Evolutionary conservation across 805 yeast species (phyloP).

Genomic region (Nakazawaea wickerhamii): DNA sequence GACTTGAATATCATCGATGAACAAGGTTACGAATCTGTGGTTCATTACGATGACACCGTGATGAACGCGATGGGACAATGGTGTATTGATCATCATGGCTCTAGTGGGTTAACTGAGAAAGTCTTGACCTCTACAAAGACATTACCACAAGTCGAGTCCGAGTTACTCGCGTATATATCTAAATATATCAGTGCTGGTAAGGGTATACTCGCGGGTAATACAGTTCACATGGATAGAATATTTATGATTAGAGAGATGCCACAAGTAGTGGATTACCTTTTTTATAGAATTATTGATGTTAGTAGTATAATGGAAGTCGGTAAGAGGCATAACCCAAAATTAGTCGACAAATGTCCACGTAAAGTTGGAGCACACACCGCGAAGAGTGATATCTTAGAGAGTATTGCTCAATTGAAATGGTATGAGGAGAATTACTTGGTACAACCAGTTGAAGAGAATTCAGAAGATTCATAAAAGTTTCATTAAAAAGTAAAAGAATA

Average conservation of each 20-base stretch:
- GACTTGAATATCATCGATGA: conserved; percentile 64
- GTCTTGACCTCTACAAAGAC: conserved; percentile 56
- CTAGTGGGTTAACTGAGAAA: conserved; percentile 69
- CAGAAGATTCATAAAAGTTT: too few relatives aligned
- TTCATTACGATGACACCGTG: conserved; percentile 56
- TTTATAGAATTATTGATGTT: conserved; percentile 85
- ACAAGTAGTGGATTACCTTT: conserved; percentile 48
- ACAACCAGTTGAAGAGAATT: conserved; percentile 14
- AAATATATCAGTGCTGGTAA: conserved; percentile 45
- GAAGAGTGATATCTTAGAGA: conserved; percentile 78
- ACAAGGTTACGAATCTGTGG: conserved; percentile 73
- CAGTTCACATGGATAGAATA: conserved; percentile 85
- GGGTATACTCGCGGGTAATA: conserved; percentile 85
- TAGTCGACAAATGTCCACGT: conserved; percentile 51
- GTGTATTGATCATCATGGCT: conserved; percentile 81
- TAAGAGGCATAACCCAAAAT: conserved; percentile 63
- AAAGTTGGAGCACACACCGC: conserved; percentile 84
- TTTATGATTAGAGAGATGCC: conserved; percentile 87
- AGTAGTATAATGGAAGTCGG: conserved; percentile 81
- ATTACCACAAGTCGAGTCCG: conserved; percentile 55
- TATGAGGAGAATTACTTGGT: conserved; percentile 59
- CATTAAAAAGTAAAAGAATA: too few relatives aligned
- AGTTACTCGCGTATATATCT: conserved; percentile 56
- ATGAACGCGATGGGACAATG: conserved; percentile 80
- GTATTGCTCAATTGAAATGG: conserved; percentile 79